Percentiles rank a stretch among this genome's conserved stretches.
Evolutionary conservation across 2,329 filamentous ascomycete species (phyloP).

Genomic region (Aspergillus uvarum): DNA sequence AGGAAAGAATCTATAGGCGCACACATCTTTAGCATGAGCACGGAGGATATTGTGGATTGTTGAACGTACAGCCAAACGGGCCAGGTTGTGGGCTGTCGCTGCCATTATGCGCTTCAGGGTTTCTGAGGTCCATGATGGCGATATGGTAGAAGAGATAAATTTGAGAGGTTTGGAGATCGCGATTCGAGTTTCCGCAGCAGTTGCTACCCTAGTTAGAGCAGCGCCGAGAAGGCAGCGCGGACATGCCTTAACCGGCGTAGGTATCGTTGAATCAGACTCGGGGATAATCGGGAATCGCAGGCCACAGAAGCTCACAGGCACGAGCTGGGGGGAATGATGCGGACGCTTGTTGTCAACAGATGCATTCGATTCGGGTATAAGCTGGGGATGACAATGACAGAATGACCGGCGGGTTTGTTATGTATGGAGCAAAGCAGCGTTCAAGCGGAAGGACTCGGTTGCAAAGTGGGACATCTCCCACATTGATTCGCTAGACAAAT

Average conservation of each 20-base stretch:
- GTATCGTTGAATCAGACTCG: not conserved
- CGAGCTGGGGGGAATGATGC: not conserved
- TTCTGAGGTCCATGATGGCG: slow-evolving; percentile 35
- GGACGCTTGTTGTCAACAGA: not conserved
- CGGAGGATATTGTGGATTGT: slow-evolving; percentile 7
- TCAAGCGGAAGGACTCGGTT: slow-evolving; percentile 14
- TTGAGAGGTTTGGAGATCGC: not conserved
- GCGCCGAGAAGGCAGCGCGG: slow-evolving; percentile 20
- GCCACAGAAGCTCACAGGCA: not conserved
- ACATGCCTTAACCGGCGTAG: slow-evolving; percentile 30
- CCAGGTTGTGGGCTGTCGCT: slow-evolving; percentile 56
- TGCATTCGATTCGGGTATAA: not conserved
- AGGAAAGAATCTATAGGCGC: slow-evolving; percentile 34
- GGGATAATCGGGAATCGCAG: not conserved
- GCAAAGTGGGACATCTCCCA: slow-evolving; percentile 18
- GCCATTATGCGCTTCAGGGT: slow-evolving; percentile 30
- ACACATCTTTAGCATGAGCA: slow-evolving; percentile 9
- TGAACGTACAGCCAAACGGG: slow-evolving; percentile 67
- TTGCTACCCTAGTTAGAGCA: slow-evolving; percentile 28
- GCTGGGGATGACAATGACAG: not conserved
- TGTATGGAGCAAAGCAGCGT: slow-evolving; percentile 16
- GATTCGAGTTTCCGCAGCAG: slow-evolving; percentile 13
- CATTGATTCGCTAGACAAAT: slow-evolving; percentile 15
- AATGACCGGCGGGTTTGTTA: not conserved
- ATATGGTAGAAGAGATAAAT: slow-evolving; percentile 5